Percentiles rank a stretch among this genome's conserved stretches.
Conservation (phyloP, 331 rosid genomes). For the Quercus phellos region DNA sequence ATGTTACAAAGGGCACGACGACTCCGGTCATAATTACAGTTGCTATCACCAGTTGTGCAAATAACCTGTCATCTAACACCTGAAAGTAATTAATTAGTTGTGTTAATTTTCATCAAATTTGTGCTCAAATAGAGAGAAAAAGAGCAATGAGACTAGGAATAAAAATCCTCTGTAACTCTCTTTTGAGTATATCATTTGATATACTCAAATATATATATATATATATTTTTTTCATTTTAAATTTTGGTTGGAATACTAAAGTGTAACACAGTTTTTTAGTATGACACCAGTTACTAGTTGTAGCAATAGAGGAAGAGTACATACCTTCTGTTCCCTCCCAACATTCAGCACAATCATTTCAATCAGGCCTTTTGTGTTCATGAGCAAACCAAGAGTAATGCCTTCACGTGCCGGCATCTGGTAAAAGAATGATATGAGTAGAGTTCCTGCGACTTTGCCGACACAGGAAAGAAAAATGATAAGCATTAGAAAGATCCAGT, state of each 20-base stretch:
- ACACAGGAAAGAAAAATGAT: slow-evolving; percentile 46
- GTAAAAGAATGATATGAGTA: slow-evolving; percentile 42
- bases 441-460: slow-evolving; percentile 70
- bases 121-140: not conserved
- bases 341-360: slow-evolving; percentile 80
- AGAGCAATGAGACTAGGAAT: too few relatives aligned
- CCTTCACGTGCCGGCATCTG: slow-evolving; percentile 66
- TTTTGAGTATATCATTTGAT: too few relatives aligned
- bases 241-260: too few relatives aligned
- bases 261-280: too few relatives aligned
- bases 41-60: slow-evolving; percentile 66
- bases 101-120: not conserved
- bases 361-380: slow-evolving; percentile 88
- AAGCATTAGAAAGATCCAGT: slow-evolving; percentile 42
- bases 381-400: slow-evolving; percentile 67
- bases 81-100: slow-evolving; percentile 13
- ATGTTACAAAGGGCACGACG: slow-evolving; percentile 60
- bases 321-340: slow-evolving; percentile 73
- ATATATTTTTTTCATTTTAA: too few relatives aligned
- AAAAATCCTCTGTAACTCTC: too few relatives aligned
- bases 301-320: not conserved
- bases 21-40: slow-evolving; percentile 60
- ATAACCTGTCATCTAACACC: slow-evolving; percentile 65
- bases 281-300: not conserved
- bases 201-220: too few relatives aligned